Conservation (phyloP, 2,329 filamentous ascomycete genomes). For the Monosporascus sp. region DNA sequence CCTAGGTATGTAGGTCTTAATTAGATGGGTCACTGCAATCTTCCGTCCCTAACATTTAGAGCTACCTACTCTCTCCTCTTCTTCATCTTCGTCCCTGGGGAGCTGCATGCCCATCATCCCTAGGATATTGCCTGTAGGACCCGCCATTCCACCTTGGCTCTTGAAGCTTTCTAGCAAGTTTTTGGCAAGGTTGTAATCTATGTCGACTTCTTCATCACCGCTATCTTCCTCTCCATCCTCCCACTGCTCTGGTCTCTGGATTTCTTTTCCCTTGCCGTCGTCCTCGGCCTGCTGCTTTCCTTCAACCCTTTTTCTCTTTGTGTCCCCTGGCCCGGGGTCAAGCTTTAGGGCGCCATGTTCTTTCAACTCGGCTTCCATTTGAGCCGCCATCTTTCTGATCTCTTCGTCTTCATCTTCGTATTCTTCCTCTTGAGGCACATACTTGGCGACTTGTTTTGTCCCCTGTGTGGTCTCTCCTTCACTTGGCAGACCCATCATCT, state of each 20-base stretch:
- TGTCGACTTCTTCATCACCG: slow-evolving; percentile 58
- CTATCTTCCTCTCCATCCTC: slow-evolving; percentile 46
- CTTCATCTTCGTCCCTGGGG: slow-evolving; percentile 69
- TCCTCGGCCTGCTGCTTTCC: slow-evolving; percentile 16
- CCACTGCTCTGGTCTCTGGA: slow-evolving; percentile 18
- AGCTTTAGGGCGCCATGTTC: slow-evolving; percentile 60
- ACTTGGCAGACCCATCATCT: slow-evolving; percentile 71
- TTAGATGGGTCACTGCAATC: too few species aligned
- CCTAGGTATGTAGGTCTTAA: too few species aligned
- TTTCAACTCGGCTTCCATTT: slow-evolving; percentile 70
- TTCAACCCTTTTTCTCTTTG: slow-evolving; percentile 25
- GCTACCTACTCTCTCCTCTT: slow-evolving; percentile 18
- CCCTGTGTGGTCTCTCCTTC: slow-evolving; percentile 1
- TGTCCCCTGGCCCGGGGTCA: slow-evolving; percentile 29
- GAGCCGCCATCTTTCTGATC: slow-evolving; percentile 58
- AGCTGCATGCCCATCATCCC: slow-evolving; percentile 78
- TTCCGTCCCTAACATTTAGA: background rate
- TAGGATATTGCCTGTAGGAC: slow-evolving; percentile 82
- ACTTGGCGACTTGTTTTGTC: slow-evolving; percentile 5
- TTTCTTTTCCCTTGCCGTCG: slow-evolving; percentile 13
- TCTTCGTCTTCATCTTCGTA: slow-evolving; percentile 45
- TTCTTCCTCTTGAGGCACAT: slow-evolving; percentile 18
- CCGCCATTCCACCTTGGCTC: slow-evolving; percentile 77
- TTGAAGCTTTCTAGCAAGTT: slow-evolving; percentile 93
- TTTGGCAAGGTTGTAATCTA: slow-evolving; percentile 82